These are phyloP conservation scores for Lactarius tabidus DNA, from an alignment of 768 basidiomycete genomes.

Conservation along the genomic window DNA sequence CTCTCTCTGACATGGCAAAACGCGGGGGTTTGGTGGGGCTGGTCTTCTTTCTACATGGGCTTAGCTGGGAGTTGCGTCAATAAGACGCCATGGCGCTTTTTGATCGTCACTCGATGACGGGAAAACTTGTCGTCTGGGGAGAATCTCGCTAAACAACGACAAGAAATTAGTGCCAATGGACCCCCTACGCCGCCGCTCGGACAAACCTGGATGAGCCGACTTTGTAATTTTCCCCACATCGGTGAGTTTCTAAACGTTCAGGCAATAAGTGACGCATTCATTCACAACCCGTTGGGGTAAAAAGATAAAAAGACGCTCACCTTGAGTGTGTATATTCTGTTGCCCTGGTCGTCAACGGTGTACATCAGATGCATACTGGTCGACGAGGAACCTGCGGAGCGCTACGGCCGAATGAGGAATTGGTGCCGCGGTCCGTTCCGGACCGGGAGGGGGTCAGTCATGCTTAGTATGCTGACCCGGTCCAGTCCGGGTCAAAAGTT, in stretches of 20 bases:
- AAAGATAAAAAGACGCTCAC: conserved; percentile 40
- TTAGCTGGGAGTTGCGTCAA: conserved; percentile 86
- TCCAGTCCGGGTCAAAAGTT: neutral
- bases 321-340: conserved; percentile 90
- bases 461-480: neutral
- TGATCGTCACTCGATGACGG: conserved; percentile 93
- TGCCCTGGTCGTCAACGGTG: conserved; percentile 68
- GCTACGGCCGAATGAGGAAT: neutral
- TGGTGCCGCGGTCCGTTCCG: neutral
- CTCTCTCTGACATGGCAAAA: neutral
- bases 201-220: conserved; percentile 93
- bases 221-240: conserved; percentile 81
- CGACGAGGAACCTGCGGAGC: neutral
- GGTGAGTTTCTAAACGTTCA: conserved; percentile 68
- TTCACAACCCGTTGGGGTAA: too few species aligned
- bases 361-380: conserved; percentile 96
- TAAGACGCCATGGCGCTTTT: conserved; percentile 87
- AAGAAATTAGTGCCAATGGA: conserved; percentile 1
- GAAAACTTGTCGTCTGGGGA: conserved; percentile 99
- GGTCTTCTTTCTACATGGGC: conserved; percentile 54
- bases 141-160: conserved; percentile 71
- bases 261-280: neutral
- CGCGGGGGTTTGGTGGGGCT: neutral
- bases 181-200: neutral
- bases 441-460: neutral